Evolutionary conservation across 192 early-diverging fungal genomes (phyloP).

Genomic region (Umbelopsis sp.): DNA sequence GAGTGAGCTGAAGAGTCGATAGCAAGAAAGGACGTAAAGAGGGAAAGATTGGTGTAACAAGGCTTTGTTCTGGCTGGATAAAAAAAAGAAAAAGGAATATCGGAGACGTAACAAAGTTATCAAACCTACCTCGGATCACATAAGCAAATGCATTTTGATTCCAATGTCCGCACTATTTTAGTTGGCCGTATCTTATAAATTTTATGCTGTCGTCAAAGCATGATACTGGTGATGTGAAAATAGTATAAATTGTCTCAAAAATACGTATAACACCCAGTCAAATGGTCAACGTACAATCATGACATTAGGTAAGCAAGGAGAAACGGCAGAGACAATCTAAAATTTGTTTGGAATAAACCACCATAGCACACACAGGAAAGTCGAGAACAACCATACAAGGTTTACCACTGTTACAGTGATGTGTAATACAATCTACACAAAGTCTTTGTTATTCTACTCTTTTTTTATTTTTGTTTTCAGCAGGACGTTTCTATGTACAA

Average conservation of each 20-base stretch:
- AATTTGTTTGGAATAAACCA: no score
- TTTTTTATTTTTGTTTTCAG: no score
- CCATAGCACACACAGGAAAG: no score
- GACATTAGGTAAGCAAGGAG: no score
- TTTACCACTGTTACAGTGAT: no score
- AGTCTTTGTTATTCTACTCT: no score
- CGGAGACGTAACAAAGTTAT: conserved; percentile 1
- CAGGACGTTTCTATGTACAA: conserved; percentile 1
- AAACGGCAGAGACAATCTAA: no score
- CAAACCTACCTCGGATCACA: conserved; percentile 10
- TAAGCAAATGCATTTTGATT: neutral
- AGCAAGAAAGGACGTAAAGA: neutral
- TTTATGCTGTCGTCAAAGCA: neutral
- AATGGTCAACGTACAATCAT: no score
- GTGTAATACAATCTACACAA: no score
- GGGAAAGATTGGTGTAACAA: neutral
- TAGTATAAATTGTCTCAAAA: neutral
- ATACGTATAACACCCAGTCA: no score
- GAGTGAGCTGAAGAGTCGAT: neutral
- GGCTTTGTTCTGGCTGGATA: neutral
- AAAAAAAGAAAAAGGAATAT: neutral
- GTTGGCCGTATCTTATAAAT: neutral
- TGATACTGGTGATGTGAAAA: neutral
- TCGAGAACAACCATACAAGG: no score
- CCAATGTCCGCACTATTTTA: neutral